Base-by-base conservation (phyloP, 768 basidiomycete species). In the Suillus spraguei region DNA sequence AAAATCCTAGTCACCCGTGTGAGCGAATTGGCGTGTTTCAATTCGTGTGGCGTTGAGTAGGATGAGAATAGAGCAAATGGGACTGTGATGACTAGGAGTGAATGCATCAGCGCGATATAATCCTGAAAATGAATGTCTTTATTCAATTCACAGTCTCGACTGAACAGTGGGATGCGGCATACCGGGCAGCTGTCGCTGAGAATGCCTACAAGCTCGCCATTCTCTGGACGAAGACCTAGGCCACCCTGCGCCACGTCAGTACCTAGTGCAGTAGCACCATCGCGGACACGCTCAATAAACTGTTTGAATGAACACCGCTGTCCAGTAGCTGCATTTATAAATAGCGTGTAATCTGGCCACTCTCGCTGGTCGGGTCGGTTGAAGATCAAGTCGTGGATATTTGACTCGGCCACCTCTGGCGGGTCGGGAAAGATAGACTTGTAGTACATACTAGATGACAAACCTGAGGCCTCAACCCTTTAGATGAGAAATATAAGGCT, bases 171-270 rank as follows among this genome's bases (percentile, higher is more conserved):
- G 6, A 36, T 39, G 47, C 38, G 20, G 49, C 20, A 74, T 84
- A 88, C 89, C 67, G 84, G 68, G 47, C 82, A 87, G 68, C 90
- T 91, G 44, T 85, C 79, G 71, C 85, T 84, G 70, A 88, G 79
- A n/a, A 90, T 83, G 2, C 87, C 89, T 22, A 91, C 78, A 32
- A 88, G 82, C 58, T 87, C 85, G 0, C 79, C 79, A 20, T 79
- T 74, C 50, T 78, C 78, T 1, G 71, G 74, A 17, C 71, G 65
- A 11, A 90, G 66, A 1, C 82, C 87, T 7, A 87, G 75, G 0
- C 88, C 86, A 2, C 86, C 86, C n/a, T 81, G 71, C 0, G 75
- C 66, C 8, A 72, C 65, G 5, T 83, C 76, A 28, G 77, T 71
- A 3, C 77, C 83, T 1, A 89, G 74, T 1, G 82, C 86, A 0